These are phyloP conservation scores for Gomphus bonarii DNA, from an alignment of 1,284 basidiomycete species.

Conservation along the genomic window DNA sequence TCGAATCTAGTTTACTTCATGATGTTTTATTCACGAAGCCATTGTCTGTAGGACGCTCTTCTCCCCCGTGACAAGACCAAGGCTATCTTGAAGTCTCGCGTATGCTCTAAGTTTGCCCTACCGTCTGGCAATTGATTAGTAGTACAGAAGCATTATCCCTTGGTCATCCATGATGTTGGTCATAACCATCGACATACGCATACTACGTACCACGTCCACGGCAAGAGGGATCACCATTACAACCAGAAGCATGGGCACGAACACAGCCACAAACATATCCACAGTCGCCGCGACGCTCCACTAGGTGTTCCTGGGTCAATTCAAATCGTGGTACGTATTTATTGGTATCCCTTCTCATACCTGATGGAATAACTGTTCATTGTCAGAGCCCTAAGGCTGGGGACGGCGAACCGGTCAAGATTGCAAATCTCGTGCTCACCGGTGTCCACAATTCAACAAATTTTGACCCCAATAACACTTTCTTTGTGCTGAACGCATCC, in stretches of 20 bases:
- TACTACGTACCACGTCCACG: background rate
- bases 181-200: background rate
- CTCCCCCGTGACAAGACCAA: background rate
- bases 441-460: conserved; percentile 19
- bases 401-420: conserved; percentile 12
- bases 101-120: background rate
- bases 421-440: conserved; percentile 41
- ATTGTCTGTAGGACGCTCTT: background rate
- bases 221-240: background rate
- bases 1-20: background rate
- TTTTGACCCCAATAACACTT: conserved; percentile 18
- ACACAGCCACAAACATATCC: conserved; percentile 18
- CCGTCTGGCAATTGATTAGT: background rate
- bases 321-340: conserved; percentile 34
- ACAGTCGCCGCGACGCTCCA: conserved; percentile 8
- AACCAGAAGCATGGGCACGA: conserved; percentile 13
- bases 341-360: conserved; percentile 5
- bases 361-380: background rate
- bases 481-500: conserved; percentile 47
- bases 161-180: background rate
- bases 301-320: conserved; percentile 32
- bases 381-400: conserved; percentile 13
- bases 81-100: background rate
- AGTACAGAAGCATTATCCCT: background rate
- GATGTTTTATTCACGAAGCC: background rate